phyloP scores from a whole-genome alignment of 1,139 yeast genomes.

The Wickerhamiella pararugosa region DNA sequence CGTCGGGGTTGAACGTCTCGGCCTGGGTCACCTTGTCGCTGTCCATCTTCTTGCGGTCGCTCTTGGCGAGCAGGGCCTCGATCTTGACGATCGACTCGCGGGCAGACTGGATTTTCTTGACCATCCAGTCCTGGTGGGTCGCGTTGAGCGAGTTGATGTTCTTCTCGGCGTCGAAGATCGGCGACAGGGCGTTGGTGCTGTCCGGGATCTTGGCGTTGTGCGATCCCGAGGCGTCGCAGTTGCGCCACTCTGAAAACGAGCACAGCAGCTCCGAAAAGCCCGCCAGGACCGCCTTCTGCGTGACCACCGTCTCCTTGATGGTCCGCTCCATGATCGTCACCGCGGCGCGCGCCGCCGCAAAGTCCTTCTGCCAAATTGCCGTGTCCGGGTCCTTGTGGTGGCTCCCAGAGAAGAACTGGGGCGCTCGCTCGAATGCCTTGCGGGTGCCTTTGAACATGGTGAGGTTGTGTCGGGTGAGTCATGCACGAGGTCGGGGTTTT shows the following conservation, averaged over 20 bases:
- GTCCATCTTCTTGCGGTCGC: slow-evolving; percentile 6
- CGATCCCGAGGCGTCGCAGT: not conserved
- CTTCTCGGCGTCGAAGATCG: not conserved
- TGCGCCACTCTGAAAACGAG: not conserved
- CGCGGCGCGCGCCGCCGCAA: slow-evolving; percentile 7
- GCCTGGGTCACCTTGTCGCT: slow-evolving; percentile 2
- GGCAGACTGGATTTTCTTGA: not conserved
- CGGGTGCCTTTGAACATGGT: slow-evolving; percentile 3
- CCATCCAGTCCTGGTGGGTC: not conserved
- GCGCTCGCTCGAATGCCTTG: slow-evolving; percentile 4
- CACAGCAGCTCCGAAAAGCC: not conserved
- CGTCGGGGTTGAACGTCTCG: not conserved
- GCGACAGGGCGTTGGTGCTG: not conserved
- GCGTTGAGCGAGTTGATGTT: not conserved
- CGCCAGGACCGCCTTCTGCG: not conserved
- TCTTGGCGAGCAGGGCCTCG: slow-evolving; percentile 3
- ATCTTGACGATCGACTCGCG: not conserved
- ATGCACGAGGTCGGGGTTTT: too few species aligned
- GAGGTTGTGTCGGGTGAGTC: too few species aligned
- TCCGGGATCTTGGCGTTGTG: not conserved
- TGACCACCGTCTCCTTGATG: not conserved
- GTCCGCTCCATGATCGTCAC: slow-evolving; percentile 3
- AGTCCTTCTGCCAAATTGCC: slow-evolving; percentile 6
- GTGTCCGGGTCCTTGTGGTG: slow-evolving; percentile 5
- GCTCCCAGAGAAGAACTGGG: not conserved